These are phyloP conservation scores for Kazachstania psychrophila DNA, from an alignment of 805 yeast genomes.

Conservation along the genomic window DNA sequence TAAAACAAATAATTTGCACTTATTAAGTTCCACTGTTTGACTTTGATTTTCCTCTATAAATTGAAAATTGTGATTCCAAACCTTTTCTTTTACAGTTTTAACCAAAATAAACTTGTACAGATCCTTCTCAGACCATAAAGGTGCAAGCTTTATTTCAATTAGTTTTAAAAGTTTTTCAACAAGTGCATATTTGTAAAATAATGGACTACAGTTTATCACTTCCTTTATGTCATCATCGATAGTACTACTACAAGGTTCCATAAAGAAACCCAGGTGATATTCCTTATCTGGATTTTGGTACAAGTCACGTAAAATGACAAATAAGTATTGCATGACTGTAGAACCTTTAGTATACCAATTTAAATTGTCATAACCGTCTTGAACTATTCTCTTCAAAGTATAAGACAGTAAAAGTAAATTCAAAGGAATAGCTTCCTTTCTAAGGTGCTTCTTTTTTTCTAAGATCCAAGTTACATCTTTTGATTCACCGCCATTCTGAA, in stretches of 20 bases:
- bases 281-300: constrained; percentile 14
- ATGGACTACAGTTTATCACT: constrained; percentile 10
- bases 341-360: constrained; percentile 26
- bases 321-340: constrained; percentile 27
- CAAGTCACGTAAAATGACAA: constrained; percentile 20
- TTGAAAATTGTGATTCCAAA: constrained; percentile 13
- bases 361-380: constrained; percentile 11
- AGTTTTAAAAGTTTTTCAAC: constrained; percentile 20
- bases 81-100: constrained; percentile 19
- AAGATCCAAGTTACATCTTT: constrained; percentile 13
- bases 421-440: constrained; percentile 16
- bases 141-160: constrained; percentile 17
- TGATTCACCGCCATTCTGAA: background rate
- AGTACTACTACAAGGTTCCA: background rate
- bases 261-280: constrained; percentile 5
- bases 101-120: constrained; percentile 19
- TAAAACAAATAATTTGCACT: constrained; percentile 13
- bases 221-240: constrained; percentile 15
- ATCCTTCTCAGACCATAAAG: constrained; percentile 23
- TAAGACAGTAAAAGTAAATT: constrained; percentile 17
- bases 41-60: constrained; percentile 2
- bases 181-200: constrained; percentile 14
- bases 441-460: constrained; percentile 9
- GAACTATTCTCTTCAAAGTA: constrained; percentile 20
- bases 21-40: constrained; percentile 2